Percentiles rank a stretch among this genome's conserved stretches.
phyloP scores from a whole-genome alignment of 495 filamentous ascomycete species.

The Penicillium subrubescens region DNA sequence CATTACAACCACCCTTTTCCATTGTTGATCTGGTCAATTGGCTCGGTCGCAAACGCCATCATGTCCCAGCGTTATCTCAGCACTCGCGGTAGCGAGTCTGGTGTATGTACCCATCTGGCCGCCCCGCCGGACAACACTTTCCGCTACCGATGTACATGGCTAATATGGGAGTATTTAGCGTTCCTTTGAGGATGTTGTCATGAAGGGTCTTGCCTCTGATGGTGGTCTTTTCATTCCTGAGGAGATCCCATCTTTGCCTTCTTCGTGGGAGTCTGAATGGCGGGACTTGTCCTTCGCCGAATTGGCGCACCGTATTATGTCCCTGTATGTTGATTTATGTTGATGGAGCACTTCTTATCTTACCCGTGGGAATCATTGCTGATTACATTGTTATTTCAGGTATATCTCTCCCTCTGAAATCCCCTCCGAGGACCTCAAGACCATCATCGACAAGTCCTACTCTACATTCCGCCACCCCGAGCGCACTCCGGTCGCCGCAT shows the following conservation, averaged over 20 bases:
- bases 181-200: conserved; percentile 86
- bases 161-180: conserved; percentile 53
- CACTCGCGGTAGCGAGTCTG: conserved; percentile 78
- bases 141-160: neutral
- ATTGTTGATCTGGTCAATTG: conserved; percentile 10
- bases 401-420: conserved; percentile 86
- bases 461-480: conserved; percentile 79
- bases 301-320: conserved; percentile 66
- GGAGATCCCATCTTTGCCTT: conserved; percentile 62
- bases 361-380: conserved; percentile 51
- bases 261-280: conserved; percentile 58
- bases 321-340: conserved; percentile 8
- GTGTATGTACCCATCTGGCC: conserved; percentile 51
- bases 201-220: conserved; percentile 88
- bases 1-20: neutral
- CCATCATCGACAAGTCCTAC: conserved; percentile 79
- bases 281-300: conserved; percentile 74
- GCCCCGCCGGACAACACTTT: conserved; percentile 3
- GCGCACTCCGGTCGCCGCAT: conserved; percentile 69
- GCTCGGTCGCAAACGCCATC: neutral
- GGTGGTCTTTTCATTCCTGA: conserved; percentile 91
- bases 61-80: conserved; percentile 71
- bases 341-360: neutral
- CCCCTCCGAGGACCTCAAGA: conserved; percentile 73
- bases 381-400: conserved; percentile 54